Percentiles rank a stretch among this genome's conserved stretches.
Conservation (phyloP, 257 asterid species). For the Solanum raphanifolium region DNA sequence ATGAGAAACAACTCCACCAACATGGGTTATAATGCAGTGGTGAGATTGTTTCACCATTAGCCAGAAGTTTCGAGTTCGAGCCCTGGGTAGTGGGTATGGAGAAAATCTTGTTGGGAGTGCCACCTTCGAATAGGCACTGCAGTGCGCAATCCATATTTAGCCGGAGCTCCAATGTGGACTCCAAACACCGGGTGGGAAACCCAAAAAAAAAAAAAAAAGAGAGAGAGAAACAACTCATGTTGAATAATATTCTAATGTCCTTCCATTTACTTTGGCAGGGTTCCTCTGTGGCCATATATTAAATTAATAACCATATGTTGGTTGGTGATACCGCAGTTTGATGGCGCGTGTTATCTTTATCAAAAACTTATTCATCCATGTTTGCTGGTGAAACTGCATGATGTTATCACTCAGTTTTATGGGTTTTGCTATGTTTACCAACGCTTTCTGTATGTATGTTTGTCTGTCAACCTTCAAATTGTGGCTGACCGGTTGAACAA, state of each 20-base stretch:
- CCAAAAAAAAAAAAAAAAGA: too few relatives aligned
- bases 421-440: not conserved
- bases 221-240: not conserved
- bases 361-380: constrained; percentile 15
- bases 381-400: constrained; percentile 7
- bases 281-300: constrained; percentile 35
- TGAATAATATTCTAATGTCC: not conserved
- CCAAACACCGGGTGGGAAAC: too few relatives aligned
- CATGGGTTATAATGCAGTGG: too few relatives aligned
- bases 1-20: not conserved
- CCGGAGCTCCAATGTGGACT: too few relatives aligned
- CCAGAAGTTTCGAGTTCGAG: too few relatives aligned
- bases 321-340: constrained; percentile 21
- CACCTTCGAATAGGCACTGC: too few relatives aligned
- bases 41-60: too few relatives aligned
- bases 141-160: too few relatives aligned
- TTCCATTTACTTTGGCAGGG: constrained; percentile 19
- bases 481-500: not conserved
- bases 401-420: not conserved
- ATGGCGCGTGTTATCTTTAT: constrained; percentile 19
- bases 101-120: too few relatives aligned
- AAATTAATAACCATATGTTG: constrained; percentile 14
- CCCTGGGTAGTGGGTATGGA: too few relatives aligned
- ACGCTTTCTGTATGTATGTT: not conserved
- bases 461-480: not conserved